Evolutionary conservation across 768 basidiomycete genomes (phyloP), one percentile per base, ranked within the genome.

Genomic region (Pleurotus sapidus): DNA sequence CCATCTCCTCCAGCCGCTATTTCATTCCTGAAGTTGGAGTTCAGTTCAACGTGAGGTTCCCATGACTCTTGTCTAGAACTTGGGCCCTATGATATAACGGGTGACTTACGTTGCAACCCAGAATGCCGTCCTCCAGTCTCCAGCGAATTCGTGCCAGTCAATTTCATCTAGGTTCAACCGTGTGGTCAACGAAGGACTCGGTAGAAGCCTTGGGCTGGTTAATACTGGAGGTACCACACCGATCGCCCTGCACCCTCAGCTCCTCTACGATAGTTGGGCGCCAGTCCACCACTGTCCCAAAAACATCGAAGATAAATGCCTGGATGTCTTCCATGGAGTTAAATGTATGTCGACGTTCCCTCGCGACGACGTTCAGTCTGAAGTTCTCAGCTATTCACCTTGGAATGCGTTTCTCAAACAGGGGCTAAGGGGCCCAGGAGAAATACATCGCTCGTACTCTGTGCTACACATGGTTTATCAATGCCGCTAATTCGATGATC

Each of bases 1-100:
- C 83, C 86, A 39, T 68, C 50, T 0, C 76, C 80, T 3, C 79
- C 79, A 42, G 64, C 60, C 5, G 81, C 77, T 15, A 86, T 72
- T 2, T 63, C 65, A 5, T 67, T 70, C 12, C 84, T 85, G 47
- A 25, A 27, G n/a, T 25, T 6, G 5, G 6, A 15, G 12, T 17
- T 6, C 15, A 5, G 8, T 12, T 15, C 11, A 9, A 11, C 4
- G 4, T 12, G 2, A 7, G 6, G 27, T 30, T 30, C 27, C 2
- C 27, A 30, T 6, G 27, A 30, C 27, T 17, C 15, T 7, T 30
- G 20, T 17, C 24, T 14, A 9, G 30, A 34, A 11, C 30, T 34
- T 34, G 30, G 30, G 8, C 30, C 11, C 6, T 30, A 8, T 9
- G 1, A 1, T 34, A 34, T 34, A 7, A 34, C 9, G 2, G 12